These are phyloP conservation scores for Calcarisporium arbuscula DNA, from an alignment of 2,329 filamentous ascomycete genomes.

Conservation along the genomic window DNA sequence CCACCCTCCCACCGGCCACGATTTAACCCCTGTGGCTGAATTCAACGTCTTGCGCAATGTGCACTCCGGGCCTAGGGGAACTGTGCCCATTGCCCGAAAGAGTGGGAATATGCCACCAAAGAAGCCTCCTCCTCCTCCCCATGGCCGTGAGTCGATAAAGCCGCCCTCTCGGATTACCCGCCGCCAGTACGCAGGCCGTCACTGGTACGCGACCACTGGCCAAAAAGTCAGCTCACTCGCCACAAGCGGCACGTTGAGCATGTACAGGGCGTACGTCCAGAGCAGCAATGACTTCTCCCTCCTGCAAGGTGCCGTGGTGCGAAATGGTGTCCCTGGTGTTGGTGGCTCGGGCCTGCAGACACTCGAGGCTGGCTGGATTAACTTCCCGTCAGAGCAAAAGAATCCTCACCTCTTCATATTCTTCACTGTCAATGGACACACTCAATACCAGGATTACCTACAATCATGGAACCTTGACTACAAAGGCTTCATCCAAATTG, in stretches of 20 bases:
- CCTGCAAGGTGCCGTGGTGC: constrained; percentile 6
- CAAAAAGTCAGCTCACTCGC: constrained; percentile 4
- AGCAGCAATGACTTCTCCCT: constrained; percentile 10
- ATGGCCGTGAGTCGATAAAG: too few species aligned
- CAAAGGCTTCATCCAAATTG: constrained; percentile 8
- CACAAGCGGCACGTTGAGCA: constrained; percentile 5
- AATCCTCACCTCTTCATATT: constrained; percentile 8
- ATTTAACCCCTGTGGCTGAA: not conserved
- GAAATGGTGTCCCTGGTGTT: constrained; percentile 2
- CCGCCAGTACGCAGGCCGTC: constrained; percentile 6
- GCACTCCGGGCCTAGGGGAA: constrained; percentile 6
- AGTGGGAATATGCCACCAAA: not conserved
- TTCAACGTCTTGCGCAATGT: constrained; percentile 4
- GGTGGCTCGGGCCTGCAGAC: constrained; percentile 7
- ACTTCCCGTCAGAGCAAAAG: constrained; percentile 4
- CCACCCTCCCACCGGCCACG: not conserved
- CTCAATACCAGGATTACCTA: constrained; percentile 5
- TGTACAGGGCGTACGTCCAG: constrained; percentile 7
- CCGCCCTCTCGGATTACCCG: not conserved
- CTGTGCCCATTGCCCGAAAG: constrained; percentile 10
- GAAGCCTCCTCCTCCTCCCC: constrained; percentile 1
- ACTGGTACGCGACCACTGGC: constrained; percentile 7
- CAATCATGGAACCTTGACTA: constrained; percentile 9
- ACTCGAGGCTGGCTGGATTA: constrained; percentile 10
- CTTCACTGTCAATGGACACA: constrained; percentile 9